These are phyloP conservation scores for Dillenia turbinata DNA, from an alignment of 164 flowering plant genomes.

Conservation along the genomic window DNA sequence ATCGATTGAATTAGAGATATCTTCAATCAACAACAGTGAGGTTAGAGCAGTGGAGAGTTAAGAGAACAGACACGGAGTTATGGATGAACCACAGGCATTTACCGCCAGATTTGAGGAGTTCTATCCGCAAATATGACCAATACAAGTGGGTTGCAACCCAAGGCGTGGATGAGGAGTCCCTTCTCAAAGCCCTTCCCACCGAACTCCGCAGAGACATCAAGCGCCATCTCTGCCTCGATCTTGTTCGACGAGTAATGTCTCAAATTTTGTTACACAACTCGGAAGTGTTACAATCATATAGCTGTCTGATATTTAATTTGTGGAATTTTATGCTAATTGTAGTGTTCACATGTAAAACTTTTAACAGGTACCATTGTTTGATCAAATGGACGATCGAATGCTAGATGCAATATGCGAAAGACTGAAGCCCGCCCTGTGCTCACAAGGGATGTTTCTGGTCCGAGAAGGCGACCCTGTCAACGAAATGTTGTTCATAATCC, in stretches of 20 bases:
- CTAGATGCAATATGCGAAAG: conserved; percentile 92
- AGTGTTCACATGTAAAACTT: background rate
- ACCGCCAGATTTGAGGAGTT: conserved; percentile 63
- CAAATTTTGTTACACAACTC: no score
- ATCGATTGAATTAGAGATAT: conserved; percentile 43
- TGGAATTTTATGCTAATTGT: no score
- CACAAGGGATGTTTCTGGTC: conserved; percentile 66
- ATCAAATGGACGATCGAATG: conserved; percentile 91
- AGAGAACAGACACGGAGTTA: conserved; percentile 82
- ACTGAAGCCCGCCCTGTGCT: conserved; percentile 78
- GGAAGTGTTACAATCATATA: no score
- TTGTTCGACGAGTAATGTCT: conserved; percentile 65
- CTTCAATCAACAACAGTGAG: conserved; percentile 84
- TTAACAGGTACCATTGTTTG: conserved; percentile 80
- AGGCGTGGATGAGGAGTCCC: conserved; percentile 84
- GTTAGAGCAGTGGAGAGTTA: conserved; percentile 92
- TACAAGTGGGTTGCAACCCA: conserved; percentile 89
- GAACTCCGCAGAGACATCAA: conserved; percentile 89
- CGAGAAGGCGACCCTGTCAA: conserved; percentile 93
- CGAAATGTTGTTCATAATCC: conserved; percentile 86
- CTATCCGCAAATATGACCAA: conserved; percentile 76
- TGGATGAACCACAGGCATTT: conserved; percentile 98
- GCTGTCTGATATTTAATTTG: background rate
- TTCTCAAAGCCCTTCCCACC: conserved; percentile 74
- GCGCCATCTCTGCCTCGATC: conserved; percentile 87